Base-by-base conservation (phyloP, 2,329 filamentous ascomycete species). In the Colletotrichum orchidophilum region DNA sequence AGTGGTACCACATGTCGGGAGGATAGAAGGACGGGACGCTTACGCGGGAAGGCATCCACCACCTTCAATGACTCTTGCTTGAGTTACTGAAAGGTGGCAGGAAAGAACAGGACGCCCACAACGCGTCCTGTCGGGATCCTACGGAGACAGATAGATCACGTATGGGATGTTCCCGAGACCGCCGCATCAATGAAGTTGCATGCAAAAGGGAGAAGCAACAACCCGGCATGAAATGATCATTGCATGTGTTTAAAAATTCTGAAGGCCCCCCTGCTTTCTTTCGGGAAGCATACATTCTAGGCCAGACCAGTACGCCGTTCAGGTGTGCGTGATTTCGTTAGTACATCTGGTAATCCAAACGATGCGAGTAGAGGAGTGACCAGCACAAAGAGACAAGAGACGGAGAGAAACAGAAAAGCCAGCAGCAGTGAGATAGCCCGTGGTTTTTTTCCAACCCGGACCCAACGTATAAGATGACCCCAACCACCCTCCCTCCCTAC, bases 291-390 rank as follows among this genome's bases (percentile, higher is more conserved):
- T 59, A 60, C 69, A 71, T 71, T 71, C 64, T 71, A 69, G 50
- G 46, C 46, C 58, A 58, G 35, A 29, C 33, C 49, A 27, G 18
- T 27, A 71, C 65, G 64, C 69, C 69, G 13, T 54, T 49, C 59
- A 46, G 42, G 68, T 50, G 65, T 58, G 65, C 69, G 29, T 71
- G 59, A 71, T 59, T 69, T 69, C 69, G 63, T 71, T 71, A 71
- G 46, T 63, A 71, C 69, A 71, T 59, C 53, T 63, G 64, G 33
- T 54, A 46, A 63, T 33, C 69, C 64, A 18, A 63, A 49, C 3
- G 49, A 7, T 12, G 18, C 7, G 42, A 55, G n/a, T 50, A 70
- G 60, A 18, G 66, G 61, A 70, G 70, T 72, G 70, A 31, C 70
- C 60, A 61, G 70, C 70, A 72, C 70, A 31, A 62, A 70, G n/a